Evolutionary conservation across 2,329 filamentous ascomycete genomes (phyloP), one percentile per base, ranked within the genome.

Genomic region (Nothophoma quercina): DNA sequence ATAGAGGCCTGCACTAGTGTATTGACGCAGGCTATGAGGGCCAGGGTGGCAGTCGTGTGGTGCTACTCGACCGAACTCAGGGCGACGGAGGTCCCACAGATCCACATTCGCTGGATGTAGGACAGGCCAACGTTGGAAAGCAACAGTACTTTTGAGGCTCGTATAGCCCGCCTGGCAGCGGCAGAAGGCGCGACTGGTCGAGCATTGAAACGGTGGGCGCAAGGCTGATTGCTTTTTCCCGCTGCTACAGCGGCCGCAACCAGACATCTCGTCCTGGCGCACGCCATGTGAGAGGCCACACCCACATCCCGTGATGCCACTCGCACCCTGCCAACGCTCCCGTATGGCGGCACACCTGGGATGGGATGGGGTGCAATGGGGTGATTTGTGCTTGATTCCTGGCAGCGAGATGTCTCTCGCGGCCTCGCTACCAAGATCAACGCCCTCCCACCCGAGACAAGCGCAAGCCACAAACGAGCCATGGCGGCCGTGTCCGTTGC

Each of bases 401-500:
- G 46, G 45, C 41, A 12, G 55, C 44, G 41, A 52, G 16, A 50
- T 56, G 51, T 54, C 39, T 53, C 54, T 54, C 28, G 22, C 46
- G 26, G 18, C 21, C 34, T 58, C 50, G 50, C 50, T 53, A 53
- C 50, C 50, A 53, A 33, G 51, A 48, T 50, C 38, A 16, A 26
- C 47, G 42, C 39, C 40, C 42, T 29, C 44, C n/a, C 10, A 34
- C 26, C 50, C 49, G 50, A 50, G 53, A 44, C 55, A 63, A 60
- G 60, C 59, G 55, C 45, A 59, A 46, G 59, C 57, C 56, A 59
- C 59, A 55, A 38, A 55, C 51, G 29, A 55, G 55, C 55, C 45
- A 56, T 50, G 51, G 55, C 61, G 55, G 59, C 59, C 51, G 49
- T 44, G 59, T 54, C 60, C 56, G 59, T 54, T 44, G 56, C 55